A percentile compares a stretch with the other conserved stretches of the same genome.
These are phyloP conservation scores for Stentor coeruleus DNA, from an alignment of 73 alveolate genomes.

Conservation along the genomic window DNA sequence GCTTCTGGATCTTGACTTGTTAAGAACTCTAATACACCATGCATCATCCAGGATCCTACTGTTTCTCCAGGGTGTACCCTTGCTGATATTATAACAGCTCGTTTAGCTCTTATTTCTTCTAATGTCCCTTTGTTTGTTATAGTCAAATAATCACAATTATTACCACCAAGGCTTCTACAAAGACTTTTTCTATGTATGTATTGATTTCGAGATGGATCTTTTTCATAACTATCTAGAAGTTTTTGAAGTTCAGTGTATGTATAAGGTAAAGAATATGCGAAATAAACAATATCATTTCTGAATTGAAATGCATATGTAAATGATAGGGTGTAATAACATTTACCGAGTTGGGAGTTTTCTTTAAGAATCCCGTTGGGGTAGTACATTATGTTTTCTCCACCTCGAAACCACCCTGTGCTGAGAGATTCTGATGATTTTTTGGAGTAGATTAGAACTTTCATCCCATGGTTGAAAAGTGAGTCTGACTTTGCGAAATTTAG, in stretches of 20 bases:
- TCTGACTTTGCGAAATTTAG: constrained; percentile 93
- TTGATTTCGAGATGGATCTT: not conserved
- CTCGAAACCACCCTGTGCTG: constrained; percentile 72
- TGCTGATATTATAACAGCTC: constrained; percentile 77
- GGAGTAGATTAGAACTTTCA: constrained; percentile 91
- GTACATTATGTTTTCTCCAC: constrained; percentile 78
- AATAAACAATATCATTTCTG: constrained; percentile 85
- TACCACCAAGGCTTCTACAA: constrained; percentile 83
- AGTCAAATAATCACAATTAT: constrained; percentile 66
- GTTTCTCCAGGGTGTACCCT: constrained; percentile 99
- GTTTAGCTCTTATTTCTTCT: constrained; percentile 43
- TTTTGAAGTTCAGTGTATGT: constrained; percentile 78
- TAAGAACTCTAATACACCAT: constrained; percentile 75
- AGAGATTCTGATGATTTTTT: constrained; percentile 61
- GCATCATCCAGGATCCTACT: constrained; percentile 55
- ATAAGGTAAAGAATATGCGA: constrained; percentile 96
- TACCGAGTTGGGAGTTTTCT: constrained; percentile 31
- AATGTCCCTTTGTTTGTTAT: constrained; percentile 55
- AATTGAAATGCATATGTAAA: constrained; percentile 83
- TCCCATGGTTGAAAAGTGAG: constrained; percentile 89
- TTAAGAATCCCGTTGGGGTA: constrained; percentile 33
- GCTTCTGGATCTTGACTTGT: constrained; percentile 83
- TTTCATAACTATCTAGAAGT: constrained; percentile 10
- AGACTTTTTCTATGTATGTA: not conserved
- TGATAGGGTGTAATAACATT: constrained; percentile 89